Percentiles rank a stretch among this genome's conserved stretches.
Conservation (phyloP, 768 basidiomycete species). For the Tricholoma matsutake region DNA sequence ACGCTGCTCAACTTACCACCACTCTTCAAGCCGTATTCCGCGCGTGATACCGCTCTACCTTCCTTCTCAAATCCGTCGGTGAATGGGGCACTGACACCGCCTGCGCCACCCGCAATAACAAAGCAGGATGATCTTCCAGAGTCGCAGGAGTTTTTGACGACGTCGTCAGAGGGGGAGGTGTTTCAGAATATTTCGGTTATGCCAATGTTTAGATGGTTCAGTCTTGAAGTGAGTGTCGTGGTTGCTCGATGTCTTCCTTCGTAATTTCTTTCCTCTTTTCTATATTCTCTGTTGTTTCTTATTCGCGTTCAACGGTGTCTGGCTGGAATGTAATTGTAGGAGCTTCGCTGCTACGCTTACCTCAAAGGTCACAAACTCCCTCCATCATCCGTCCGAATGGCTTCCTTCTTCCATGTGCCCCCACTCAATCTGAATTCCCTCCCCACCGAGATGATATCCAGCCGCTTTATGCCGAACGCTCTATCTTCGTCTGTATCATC, state of each 20-base stretch:
- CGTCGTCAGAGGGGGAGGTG: slow-evolving; percentile 20
- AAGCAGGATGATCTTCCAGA: slow-evolving; percentile 18
- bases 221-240: slow-evolving; percentile 36
- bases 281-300: background rate
- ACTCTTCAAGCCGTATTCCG: slow-evolving; percentile 43
- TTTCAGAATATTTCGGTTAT: slow-evolving; percentile 39
- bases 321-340: slow-evolving; percentile 26
- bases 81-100: slow-evolving; percentile 27
- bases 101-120: background rate
- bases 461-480: slow-evolving; percentile 3
- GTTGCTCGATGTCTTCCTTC: background rate
- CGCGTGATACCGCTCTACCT: slow-evolving; percentile 9
- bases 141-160: slow-evolving; percentile 18
- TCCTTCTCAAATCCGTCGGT: background rate
- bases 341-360: slow-evolving; percentile 43
- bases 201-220: slow-evolving; percentile 32
- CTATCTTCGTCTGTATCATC: slow-evolving; percentile 13
- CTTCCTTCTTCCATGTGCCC: slow-evolving; percentile 18
- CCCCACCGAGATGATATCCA: background rate
- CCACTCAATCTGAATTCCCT: slow-evolving; percentile 5
- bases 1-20: slow-evolving; percentile 45
- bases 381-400: slow-evolving; percentile 24
- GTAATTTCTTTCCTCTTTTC: background rate
- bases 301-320: slow-evolving; percentile 4
- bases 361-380: slow-evolving; percentile 30